Evolutionary conservation across 257 asterid species (phyloP).

Genomic region (Salvia rosmarinus): DNA sequence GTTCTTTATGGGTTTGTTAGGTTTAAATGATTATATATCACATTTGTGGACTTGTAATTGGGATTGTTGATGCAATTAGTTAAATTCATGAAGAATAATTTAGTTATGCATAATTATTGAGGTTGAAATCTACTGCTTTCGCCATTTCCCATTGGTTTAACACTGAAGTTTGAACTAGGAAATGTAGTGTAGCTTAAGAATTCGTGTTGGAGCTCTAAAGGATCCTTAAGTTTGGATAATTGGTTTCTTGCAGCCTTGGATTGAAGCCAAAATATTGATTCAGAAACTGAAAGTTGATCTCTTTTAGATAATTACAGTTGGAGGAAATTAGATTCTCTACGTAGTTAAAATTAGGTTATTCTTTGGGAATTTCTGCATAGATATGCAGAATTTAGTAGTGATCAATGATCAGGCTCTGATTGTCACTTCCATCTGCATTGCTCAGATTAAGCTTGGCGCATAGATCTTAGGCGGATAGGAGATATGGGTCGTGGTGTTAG

Average conservation of each 20-base stretch:
- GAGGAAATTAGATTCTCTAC: conserved; percentile 8
- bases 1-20: conserved; percentile 26
- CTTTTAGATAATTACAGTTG: background rate
- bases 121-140: conserved; percentile 18
- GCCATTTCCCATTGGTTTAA: conserved; percentile 13
- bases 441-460: conserved; percentile 8
- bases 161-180: background rate
- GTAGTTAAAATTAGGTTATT: background rate
- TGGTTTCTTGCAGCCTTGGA: conserved; percentile 20
- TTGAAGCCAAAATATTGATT: conserved; percentile 1
- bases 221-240: background rate
- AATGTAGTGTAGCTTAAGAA: background rate
- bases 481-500: conserved; percentile 71
- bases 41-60: conserved; percentile 3
- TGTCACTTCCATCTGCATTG: conserved; percentile 17
- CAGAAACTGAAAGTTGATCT: background rate
- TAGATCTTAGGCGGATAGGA: conserved; percentile 17
- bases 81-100: background rate
- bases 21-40: conserved; percentile 20
- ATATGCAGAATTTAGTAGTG: conserved; percentile 2
- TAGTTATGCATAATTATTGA: conserved; percentile 7
- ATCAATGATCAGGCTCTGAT: conserved; percentile 7
- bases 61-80: conserved; percentile 25
- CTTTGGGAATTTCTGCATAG: background rate
- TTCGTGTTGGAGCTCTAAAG: background rate